A percentile compares a stretch with the other conserved stretches of the same genome.
phyloP scores from a whole-genome alignment of 164 flowering plant species.

The Akebia trifoliata region DNA sequence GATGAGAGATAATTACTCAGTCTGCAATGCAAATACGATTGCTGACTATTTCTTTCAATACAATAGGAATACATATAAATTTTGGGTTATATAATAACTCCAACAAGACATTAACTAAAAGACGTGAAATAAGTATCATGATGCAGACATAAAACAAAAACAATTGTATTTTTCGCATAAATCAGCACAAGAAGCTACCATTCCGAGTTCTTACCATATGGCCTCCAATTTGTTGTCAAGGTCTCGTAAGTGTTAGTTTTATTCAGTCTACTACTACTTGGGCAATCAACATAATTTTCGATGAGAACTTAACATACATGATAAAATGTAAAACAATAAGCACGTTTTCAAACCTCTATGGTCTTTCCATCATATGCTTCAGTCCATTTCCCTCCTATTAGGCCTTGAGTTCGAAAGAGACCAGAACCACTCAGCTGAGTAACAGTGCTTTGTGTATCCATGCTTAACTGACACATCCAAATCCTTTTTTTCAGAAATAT shows the following conservation, averaged over 20 bases:
- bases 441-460: constrained; percentile 39
- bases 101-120: too few relatives aligned
- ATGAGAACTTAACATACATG: not conserved
- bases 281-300: not conserved
- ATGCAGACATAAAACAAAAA: too few relatives aligned
- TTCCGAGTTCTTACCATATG: too few relatives aligned
- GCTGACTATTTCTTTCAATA: too few relatives aligned
- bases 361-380: constrained; percentile 79
- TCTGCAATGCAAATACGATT: too few relatives aligned
- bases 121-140: too few relatives aligned
- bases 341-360: constrained; percentile 40
- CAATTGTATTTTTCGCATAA: too few relatives aligned
- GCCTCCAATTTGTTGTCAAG: not conserved
- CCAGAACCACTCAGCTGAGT: constrained; percentile 45
- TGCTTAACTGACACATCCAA: constrained; percentile 48
- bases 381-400: constrained; percentile 86
- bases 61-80: too few relatives aligned
- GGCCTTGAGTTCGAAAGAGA: constrained; percentile 59
- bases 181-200: too few relatives aligned
- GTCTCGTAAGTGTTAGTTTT: not conserved
- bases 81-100: too few relatives aligned
- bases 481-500: constrained; percentile 8
- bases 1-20: too few relatives aligned
- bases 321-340: constrained; percentile 4
- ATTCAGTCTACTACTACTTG: not conserved